Base-by-base conservation (phyloP, 2,329 filamentous ascomycete species). In the Penicillium sp. region DNA sequence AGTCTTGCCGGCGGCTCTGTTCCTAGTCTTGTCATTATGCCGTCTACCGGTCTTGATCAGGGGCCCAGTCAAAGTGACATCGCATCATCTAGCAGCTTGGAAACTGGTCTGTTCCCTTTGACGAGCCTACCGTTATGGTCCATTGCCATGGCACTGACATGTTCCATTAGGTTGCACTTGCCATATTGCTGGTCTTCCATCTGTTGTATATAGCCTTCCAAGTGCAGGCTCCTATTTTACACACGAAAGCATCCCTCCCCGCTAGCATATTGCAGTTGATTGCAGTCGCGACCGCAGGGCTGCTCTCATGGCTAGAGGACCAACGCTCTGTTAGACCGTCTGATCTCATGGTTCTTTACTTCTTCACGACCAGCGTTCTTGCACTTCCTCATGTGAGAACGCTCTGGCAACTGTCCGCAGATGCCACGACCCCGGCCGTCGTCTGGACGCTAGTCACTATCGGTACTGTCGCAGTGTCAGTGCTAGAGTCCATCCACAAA, bases 231-330 rank as follows among this genome's bases (percentile, higher is more conserved):
- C 8, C 23, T 5, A 11, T 26, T 3, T n/a, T 47, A 5, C 40
- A 38, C 10, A 47, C 36, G 3, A 34, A 41, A 8, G 28, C 32
- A 1, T 37, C 44, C 2, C 15, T 37, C 2, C 26, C 40, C 14
- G 41, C 41, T 3, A 39, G 25, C 10, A 5, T 35, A 11, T 18
- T 48, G 4, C 31, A 36, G 9, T 2, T 45, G 4, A 7, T 40
- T n/a, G 26, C 41, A 2, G 27, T 35, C 11, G 16, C 25, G 9
- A 17, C 13, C 16, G 32, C 47, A 5, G n/a, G 17, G 2, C 4
- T 47, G 4, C 41, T 50, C 2, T 50, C 44, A 7, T 50, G 38
- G 34, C 29, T 50, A 2, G 44, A 50, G 15, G 45, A 45, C 18
- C 45, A 45, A 33, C 45, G 45, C n/a, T 37, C 43, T 5, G 28